phyloP scores from a whole-genome alignment of 2,329 filamentous ascomycete genomes.

The Thermomyces lanuginosus region DNA sequence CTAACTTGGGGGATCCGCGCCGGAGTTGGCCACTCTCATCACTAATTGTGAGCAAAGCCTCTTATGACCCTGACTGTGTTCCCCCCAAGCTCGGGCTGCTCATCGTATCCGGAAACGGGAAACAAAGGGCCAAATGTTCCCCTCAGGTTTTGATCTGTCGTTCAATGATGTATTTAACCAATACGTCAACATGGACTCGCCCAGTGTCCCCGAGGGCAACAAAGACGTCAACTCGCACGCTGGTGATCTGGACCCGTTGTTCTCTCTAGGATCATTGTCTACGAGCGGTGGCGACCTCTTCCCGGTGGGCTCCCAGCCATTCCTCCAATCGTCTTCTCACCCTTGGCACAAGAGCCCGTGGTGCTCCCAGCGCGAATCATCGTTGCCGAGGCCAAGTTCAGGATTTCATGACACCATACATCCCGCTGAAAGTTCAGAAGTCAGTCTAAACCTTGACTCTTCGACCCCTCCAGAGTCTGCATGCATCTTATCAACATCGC shows the following conservation, averaged over 20 bases:
- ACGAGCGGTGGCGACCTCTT: constrained; percentile 37
- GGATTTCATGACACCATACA: constrained; percentile 24
- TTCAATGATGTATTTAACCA: constrained; percentile 48
- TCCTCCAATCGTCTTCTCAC: constrained; percentile 26
- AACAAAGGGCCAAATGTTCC: constrained; percentile 39
- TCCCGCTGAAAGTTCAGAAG: constrained; percentile 18
- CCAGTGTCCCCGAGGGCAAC: constrained; percentile 32
- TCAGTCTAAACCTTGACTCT: constrained; percentile 18
- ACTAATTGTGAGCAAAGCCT: too few species aligned
- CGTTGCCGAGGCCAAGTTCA: constrained; percentile 18
- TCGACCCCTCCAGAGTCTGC: constrained; percentile 11
- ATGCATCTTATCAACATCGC: constrained; percentile 13
- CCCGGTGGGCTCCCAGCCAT: constrained; percentile 31
- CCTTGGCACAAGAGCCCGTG: constrained; percentile 40
- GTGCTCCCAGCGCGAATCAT: constrained; percentile 35
- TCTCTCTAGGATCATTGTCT: constrained; percentile 34
- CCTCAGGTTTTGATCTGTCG: constrained; percentile 33
- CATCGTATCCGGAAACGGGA: constrained; percentile 23
- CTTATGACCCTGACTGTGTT: too few species aligned
- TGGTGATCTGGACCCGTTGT: constrained; percentile 36
- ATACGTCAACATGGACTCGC: constrained; percentile 41
- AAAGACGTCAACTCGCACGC: constrained; percentile 32
- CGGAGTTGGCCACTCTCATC: too few species aligned
- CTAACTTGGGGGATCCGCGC: too few species aligned
- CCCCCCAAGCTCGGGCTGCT: too few species aligned